Percentiles rank a stretch among this genome's conserved stretches.
Evolutionary conservation across 139 green algal genomes (phyloP).

Genomic region (Edaphochlamys debaryana): DNA sequence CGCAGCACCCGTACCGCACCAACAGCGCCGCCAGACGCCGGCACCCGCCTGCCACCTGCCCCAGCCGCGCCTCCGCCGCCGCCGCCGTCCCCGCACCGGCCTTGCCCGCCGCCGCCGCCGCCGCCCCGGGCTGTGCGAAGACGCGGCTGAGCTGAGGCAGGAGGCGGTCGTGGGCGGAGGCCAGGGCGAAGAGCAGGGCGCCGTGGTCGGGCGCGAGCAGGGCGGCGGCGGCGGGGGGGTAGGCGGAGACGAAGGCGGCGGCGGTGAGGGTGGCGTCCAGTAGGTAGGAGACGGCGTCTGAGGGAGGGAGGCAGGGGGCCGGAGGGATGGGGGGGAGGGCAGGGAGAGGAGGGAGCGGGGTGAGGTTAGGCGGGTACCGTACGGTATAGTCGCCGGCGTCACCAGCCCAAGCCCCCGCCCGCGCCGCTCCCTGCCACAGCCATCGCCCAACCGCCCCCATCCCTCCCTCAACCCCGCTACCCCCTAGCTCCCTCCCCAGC

Average conservation of each 20-base stretch:
- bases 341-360: no score
- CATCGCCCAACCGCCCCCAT: no score
- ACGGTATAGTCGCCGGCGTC: no score
- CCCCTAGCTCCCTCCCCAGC: no score
- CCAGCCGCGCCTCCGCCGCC: background rate
- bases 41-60: slow-evolving; percentile 27
- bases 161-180: slow-evolving; percentile 60
- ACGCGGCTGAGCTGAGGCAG: slow-evolving; percentile 53
- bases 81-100: background rate
- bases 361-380: no score
- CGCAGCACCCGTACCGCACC: slow-evolving; percentile 54
- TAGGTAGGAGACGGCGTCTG: slow-evolving; percentile 78
- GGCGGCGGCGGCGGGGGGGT: slow-evolving; percentile 41
- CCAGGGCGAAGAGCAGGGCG: slow-evolving; percentile 44
- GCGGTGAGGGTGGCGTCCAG: slow-evolving; percentile 74
- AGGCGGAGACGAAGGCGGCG: slow-evolving; percentile 61
- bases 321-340: background rate
- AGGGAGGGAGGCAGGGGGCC: no score
- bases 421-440: no score
- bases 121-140: slow-evolving; percentile 9
- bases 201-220: slow-evolving; percentile 39
- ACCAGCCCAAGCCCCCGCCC: no score
- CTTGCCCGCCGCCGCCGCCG: background rate
- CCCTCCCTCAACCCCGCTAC: no score
- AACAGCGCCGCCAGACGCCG: slow-evolving; percentile 53